Percentiles rank a stretch among this genome's conserved stretches.
phyloP scores from a whole-genome alignment of 192 early-diverging fungal species.

The Coemansia sp. region DNA sequence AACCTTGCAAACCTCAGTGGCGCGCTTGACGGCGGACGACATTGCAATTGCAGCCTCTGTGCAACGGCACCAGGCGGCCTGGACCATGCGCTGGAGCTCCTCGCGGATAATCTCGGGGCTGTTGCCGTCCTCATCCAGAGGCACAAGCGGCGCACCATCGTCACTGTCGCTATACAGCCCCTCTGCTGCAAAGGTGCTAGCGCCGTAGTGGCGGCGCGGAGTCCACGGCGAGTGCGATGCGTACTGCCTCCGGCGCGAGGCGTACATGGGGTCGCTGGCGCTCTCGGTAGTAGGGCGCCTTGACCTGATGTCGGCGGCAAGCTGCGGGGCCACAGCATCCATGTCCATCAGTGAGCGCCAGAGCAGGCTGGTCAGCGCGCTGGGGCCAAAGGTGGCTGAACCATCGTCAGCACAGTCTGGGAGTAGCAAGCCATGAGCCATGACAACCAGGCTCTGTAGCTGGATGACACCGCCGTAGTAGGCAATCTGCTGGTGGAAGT shows the following conservation, averaged over 20 bases:
- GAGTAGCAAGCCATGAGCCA: conserved; percentile 38
- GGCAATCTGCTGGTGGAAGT: conserved; percentile 46
- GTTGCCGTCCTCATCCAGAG: conserved; percentile 44
- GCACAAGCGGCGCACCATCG: conserved; percentile 6
- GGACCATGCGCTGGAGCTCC: conserved; percentile 49
- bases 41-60: conserved; percentile 47
- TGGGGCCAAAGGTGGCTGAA: conserved; percentile 13
- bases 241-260: conserved; percentile 34
- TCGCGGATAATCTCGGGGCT: conserved; percentile 46
- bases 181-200: conserved; percentile 6
- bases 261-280: conserved; percentile 4
- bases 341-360: conserved; percentile 39
- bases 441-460: conserved; percentile 40
- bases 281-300: conserved; percentile 4
- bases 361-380: conserved; percentile 30
- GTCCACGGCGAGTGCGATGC: conserved; percentile 18
- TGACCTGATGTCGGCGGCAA: background rate
- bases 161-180: conserved; percentile 7
- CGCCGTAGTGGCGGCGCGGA: conserved; percentile 17
- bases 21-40: conserved; percentile 38
- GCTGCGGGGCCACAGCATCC: conserved; percentile 4
- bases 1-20: conserved; percentile 27
- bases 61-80: conserved; percentile 47
- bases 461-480: conserved; percentile 50
- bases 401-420: conserved; percentile 33